Evolutionary conservation across 2,329 filamentous ascomycete genomes (phyloP), one percentile per base, ranked within the genome.

Genomic region (Venturia pyrina): DNA sequence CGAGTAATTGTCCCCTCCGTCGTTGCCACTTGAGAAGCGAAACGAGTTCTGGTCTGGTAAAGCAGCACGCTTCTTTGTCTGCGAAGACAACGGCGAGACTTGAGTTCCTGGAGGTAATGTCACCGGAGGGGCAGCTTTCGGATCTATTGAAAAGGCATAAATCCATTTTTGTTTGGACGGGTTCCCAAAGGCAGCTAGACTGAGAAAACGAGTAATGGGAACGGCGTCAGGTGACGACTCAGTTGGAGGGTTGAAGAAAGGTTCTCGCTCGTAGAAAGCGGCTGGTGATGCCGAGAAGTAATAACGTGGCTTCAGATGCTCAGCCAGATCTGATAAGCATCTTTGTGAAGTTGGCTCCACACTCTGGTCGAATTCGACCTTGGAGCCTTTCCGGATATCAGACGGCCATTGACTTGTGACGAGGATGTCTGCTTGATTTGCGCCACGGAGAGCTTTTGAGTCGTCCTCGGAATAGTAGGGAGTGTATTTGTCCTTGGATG

Each of bases 201-300:
- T 96, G 71, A 98, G 89, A 78, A 99, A 99, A 21, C 95, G 87
- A 1, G 95, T 98, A 11, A 96, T 77, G 1, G 81, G 78, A 69
- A 83, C 82, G 7, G 83, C 81, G 11, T 78, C 77, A 48, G 82
- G 73, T 21, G 75, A 74, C 28, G 75, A 81, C 43, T 80, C 76
- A 43, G 77, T 79, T 4, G 83, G 32, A 43, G 62, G 81, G 73
- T 96, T 88, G 72, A 95, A 87, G 79, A 97, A 99, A 0, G 93
- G 91, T 76, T 98, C 95, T 66, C 95, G 87, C 78, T 99, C 93
- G 74, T 88, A 98, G 77, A 90, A 93, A 71, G 87, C 87, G 7
- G 82, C 77, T 0, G 85, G 82, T 0, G 90, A 90, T 3, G 85
- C 81, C 1, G 90, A 87, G 72, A 98, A 87, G 75, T 98, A 93